phyloP scores from a whole-genome alignment of 106 monocot species.

The Acanthochlamys bracteata region DNA sequence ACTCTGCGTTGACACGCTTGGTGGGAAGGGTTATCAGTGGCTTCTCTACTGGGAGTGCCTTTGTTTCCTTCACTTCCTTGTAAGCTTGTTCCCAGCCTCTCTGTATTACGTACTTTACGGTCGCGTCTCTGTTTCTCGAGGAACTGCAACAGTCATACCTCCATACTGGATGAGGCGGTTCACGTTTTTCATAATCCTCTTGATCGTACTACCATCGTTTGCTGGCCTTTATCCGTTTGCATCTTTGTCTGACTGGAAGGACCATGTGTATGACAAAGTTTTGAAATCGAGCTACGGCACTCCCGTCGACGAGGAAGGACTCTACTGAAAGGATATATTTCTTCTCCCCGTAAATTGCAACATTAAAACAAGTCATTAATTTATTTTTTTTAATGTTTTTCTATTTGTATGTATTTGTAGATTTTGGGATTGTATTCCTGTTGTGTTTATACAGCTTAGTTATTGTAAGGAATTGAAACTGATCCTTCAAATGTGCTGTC shows the following conservation, averaged over 20 bases:
- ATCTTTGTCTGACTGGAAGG: slow-evolving; percentile 52
- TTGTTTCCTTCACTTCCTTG: slow-evolving; percentile 72
- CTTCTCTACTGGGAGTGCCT: slow-evolving; percentile 73
- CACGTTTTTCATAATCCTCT: slow-evolving; percentile 35
- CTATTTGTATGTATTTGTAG: too few relatives aligned
- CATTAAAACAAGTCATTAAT: too few relatives aligned
- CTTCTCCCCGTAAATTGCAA: too few relatives aligned
- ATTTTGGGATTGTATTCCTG: too few relatives aligned
- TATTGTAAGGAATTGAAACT: too few relatives aligned
- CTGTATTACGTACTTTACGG: slow-evolving; percentile 55
- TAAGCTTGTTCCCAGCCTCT: slow-evolving; percentile 46
- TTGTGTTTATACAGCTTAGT: too few relatives aligned
- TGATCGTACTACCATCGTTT: slow-evolving; percentile 47
- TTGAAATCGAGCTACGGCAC: neutral
- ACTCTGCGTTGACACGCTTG: slow-evolving; percentile 73
- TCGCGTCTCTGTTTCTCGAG: slow-evolving; percentile 20
- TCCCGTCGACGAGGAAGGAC: too few relatives aligned
- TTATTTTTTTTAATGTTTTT: too few relatives aligned
- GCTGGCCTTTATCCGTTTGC: slow-evolving; percentile 78
- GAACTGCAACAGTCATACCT: neutral
- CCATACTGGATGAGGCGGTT: slow-evolving; percentile 50
- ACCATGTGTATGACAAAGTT: slow-evolving; percentile 26
- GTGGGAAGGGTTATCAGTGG: slow-evolving; percentile 72
- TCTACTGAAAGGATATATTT: too few relatives aligned
- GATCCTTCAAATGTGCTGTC: too few relatives aligned